Conservation (phyloP, 2,329 filamentous ascomycete genomes). For the Alternaria ventricosa region DNA sequence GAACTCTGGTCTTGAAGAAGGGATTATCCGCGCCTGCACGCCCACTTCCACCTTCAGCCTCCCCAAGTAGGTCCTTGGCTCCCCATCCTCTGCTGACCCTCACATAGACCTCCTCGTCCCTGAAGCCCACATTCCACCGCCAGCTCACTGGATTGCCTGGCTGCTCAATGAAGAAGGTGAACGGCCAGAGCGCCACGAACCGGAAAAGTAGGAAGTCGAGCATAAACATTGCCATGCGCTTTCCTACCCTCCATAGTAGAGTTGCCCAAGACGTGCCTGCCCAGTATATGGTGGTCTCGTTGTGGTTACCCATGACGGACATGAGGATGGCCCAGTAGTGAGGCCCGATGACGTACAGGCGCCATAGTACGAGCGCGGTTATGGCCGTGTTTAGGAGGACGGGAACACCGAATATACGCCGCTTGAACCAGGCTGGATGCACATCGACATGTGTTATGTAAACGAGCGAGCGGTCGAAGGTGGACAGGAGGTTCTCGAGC, state of each 20-base stretch:
- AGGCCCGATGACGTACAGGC: slow-evolving; percentile 71
- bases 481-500: slow-evolving; percentile 70
- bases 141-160: slow-evolving; percentile 71
- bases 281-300: slow-evolving; percentile 70
- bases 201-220: slow-evolving; percentile 70
- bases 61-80: slow-evolving; percentile 60
- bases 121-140: slow-evolving; percentile 78
- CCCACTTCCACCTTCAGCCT: slow-evolving; percentile 49
- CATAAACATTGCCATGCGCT: slow-evolving; percentile 70
- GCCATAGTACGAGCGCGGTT: slow-evolving; percentile 67
- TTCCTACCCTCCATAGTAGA: slow-evolving; percentile 63
- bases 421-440: slow-evolving; percentile 73
- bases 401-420: slow-evolving; percentile 81
- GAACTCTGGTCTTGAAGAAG: slow-evolving; percentile 67
- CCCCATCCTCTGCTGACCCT: slow-evolving; percentile 79
- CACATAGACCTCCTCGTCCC: slow-evolving; percentile 80
- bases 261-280: slow-evolving; percentile 60
- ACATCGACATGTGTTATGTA: slow-evolving; percentile 87
- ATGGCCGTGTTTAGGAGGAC: slow-evolving; percentile 77
- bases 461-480: slow-evolving; percentile 71
- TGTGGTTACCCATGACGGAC: slow-evolving; percentile 69
- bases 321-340: slow-evolving; percentile 74
- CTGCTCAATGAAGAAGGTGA: slow-evolving; percentile 64
- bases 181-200: slow-evolving; percentile 56
- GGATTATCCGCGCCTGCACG: slow-evolving; percentile 61